Conservation (phyloP, 139 green algal species). For the Desmodesmus armatus region DNA sequence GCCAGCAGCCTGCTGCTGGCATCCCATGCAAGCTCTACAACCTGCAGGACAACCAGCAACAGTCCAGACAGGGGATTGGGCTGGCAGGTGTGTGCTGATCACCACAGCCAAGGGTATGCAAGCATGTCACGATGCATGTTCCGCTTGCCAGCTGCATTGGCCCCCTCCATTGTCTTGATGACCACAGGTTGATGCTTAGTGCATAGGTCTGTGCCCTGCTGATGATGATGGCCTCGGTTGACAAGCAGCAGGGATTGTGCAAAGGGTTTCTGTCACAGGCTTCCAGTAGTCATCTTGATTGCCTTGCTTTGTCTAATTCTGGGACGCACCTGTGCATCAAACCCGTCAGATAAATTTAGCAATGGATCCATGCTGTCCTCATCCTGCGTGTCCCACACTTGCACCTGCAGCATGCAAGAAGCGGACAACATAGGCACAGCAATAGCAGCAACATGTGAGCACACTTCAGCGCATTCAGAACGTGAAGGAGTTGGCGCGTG, state of each 20-base stretch:
- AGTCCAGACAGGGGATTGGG: no score
- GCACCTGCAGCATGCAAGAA: constrained; percentile 14
- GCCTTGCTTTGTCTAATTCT: no score
- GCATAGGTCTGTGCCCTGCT: no score
- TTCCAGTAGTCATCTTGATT: no score
- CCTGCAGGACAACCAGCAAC: neutral
- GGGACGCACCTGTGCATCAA: constrained; percentile 40
- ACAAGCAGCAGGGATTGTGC: neutral
- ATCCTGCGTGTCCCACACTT: constrained; percentile 46
- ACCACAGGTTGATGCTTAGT: no score
- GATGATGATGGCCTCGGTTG: no score
- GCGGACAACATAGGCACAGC: neutral
- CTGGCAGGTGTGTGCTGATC: no score
- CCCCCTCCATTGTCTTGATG: neutral
- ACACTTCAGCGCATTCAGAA: neutral
- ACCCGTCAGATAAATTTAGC: constrained; percentile 33
- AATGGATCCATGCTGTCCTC: constrained; percentile 36
- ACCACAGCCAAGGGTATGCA: neutral
- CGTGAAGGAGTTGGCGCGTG: no score
- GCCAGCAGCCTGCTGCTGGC: constrained; percentile 45
- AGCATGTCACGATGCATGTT: neutral
- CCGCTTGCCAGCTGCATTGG: neutral
- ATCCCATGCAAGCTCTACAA: constrained; percentile 45
- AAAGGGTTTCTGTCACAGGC: no score
- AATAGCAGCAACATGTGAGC: neutral